Base-by-base conservation (phyloP, 2,329 filamentous ascomycete species). In the Pyrenochaeta sp. region DNA sequence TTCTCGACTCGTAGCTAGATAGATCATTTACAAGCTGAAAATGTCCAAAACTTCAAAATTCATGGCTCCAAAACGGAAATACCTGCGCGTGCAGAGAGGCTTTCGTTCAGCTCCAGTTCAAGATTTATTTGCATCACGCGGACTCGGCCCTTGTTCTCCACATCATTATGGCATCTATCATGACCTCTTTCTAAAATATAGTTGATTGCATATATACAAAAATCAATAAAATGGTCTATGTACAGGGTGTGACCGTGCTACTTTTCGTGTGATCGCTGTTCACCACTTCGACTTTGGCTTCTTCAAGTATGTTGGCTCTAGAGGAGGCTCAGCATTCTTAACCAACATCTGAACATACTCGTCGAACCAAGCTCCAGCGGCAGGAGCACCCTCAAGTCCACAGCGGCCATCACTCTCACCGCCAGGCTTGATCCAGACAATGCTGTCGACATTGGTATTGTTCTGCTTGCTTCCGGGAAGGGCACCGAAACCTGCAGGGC, bases 371-470 rank as follows among this genome's bases (percentile, higher is more conserved):
- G 52, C 57, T 23, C 61, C 61, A 17, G 61, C 61, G 14, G 41
- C 51, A 3, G 61, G 61, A 7, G 61, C 61, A 20, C 60, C 61
- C 22, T 38, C 44, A 22, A 63, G 52, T 3, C 61, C 61, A 23
- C 61, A 65, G 6, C 27, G 19, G 7, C 61, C 61, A 28, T 65
- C 61, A 21, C 57, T 61, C 48, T 65, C 61, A 15, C 61, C 61
- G 35, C 61, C 61, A 6, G 61, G 61, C 51, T 65, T 65, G 39
- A 63, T 60, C 61, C 61, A 65, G 3, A 65, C 61, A n/a, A 65
- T 30, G 20, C 57, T 61, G 32, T 65, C 61, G 5, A 63, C 50
- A n/a, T 53, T 45, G 3, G 58, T 52, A 44, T 61, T 63, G 34
- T 61, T 54, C 2, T 42, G 55, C 28, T 47, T 40, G 20, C 50